These are phyloP conservation scores for Phragmites australis DNA, from an alignment of 176 grass and related monocot genomes.

Conservation along the genomic window DNA sequence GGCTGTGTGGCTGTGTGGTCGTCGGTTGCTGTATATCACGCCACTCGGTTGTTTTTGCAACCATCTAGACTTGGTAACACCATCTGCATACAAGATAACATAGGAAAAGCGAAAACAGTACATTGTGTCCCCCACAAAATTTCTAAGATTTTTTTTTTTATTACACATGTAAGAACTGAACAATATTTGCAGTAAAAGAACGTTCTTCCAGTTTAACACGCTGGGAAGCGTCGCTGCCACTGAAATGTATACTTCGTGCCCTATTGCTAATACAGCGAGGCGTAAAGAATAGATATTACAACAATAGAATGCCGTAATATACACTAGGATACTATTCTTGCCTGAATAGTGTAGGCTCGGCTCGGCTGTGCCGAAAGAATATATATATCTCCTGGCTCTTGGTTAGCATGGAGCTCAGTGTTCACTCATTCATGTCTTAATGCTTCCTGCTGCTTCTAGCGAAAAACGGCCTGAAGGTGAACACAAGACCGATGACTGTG, in stretches of 20 bases:
- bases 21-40: no score
- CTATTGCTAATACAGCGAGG: background rate
- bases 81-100: no score
- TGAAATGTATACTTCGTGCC: background rate
- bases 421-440: conserved; percentile 2
- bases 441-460: conserved; percentile 23
- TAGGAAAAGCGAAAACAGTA: no score
- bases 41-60: no score
- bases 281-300: background rate
- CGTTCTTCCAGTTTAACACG: background rate
- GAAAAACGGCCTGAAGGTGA: conserved; percentile 52
- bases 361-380: background rate
- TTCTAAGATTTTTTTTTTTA: no score
- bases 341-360: background rate
- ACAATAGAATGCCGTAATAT: background rate
- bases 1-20: no score
- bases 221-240: background rate
- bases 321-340: background rate
- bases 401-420: background rate
- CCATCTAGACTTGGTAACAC: no score
- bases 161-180: background rate
- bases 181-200: background rate
- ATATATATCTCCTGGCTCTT: background rate
- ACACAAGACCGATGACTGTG: conserved; percentile 31
- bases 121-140: no score